Conservation (phyloP, 2,329 filamentous ascomycete genomes). For the Venturia pyrina region DNA sequence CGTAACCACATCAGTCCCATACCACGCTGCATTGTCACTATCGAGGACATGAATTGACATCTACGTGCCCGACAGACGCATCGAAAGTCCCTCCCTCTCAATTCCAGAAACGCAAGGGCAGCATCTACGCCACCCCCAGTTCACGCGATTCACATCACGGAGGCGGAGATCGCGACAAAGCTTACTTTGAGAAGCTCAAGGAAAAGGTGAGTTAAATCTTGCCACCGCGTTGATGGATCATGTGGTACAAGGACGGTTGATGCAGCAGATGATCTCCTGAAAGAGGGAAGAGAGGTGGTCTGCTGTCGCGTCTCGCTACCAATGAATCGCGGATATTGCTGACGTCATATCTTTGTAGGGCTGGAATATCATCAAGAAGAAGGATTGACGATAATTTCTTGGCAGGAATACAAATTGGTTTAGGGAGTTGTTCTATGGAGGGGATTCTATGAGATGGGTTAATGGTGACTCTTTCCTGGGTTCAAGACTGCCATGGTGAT, state of each 20-base stretch:
- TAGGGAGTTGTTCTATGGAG: neutral
- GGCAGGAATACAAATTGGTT: neutral
- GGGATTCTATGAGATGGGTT: neutral
- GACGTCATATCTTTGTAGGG: neutral
- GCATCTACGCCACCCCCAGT: constrained; percentile 55
- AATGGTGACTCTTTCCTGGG: too few relatives aligned
- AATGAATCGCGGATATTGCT: neutral
- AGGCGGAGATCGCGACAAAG: constrained; percentile 38
- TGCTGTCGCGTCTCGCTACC: neutral
- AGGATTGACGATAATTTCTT: neutral
- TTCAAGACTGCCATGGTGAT: neutral
- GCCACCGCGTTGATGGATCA: neutral
- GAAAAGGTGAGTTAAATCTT: constrained; percentile 24
- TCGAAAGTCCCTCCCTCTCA: constrained; percentile 57
- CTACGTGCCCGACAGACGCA: constrained; percentile 36
- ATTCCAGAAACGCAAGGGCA: constrained; percentile 61
- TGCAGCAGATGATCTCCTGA: neutral
- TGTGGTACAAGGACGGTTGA: neutral
- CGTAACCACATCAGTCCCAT: neutral
- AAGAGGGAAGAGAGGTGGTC: neutral
- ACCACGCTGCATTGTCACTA: too few relatives aligned
- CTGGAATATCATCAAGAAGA: constrained; percentile 1
- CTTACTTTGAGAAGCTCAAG: constrained; percentile 46
- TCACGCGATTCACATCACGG: constrained; percentile 57
- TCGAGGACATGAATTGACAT: neutral